Percentiles rank a stretch among this genome's conserved stretches.
Conservation (phyloP, 352 stramenopile species). For the Globisporangium iwayamae region DNA sequence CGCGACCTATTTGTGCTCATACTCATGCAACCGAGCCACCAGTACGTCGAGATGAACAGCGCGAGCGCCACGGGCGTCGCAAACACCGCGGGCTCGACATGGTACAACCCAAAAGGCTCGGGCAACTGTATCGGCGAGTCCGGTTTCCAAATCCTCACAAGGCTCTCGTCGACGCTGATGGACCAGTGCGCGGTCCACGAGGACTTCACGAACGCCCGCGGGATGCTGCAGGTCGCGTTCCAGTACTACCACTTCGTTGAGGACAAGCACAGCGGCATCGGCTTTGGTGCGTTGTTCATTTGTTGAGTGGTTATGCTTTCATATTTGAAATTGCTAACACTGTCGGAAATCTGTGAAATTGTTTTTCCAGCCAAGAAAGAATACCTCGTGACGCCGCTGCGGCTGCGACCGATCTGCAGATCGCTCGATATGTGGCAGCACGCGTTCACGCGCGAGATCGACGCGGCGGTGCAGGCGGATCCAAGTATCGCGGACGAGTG, state of each 20-base stretch:
- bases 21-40: constrained; percentile 80
- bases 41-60: constrained; percentile 54
- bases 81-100: constrained; percentile 32
- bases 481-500: constrained; percentile 28
- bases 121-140: constrained; percentile 74
- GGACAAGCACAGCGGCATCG: constrained; percentile 66
- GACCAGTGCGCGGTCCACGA: constrained; percentile 73
- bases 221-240: constrained; percentile 72
- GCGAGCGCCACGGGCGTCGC: constrained; percentile 16
- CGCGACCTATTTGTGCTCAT: constrained; percentile 82
- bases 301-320: neutral
- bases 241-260: constrained; percentile 83
- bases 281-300: constrained; percentile 50
- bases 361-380: constrained; percentile 65
- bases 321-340: neutral
- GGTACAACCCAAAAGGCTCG: constrained; percentile 80
- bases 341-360: neutral
- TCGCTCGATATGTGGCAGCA: constrained; percentile 86
- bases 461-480: constrained; percentile 42
- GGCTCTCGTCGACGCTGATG: constrained; percentile 58
- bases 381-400: constrained; percentile 65
- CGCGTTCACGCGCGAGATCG: constrained; percentile 75
- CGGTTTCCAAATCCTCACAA: constrained; percentile 59
- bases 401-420: constrained; percentile 60
- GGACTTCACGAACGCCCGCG: constrained; percentile 77